Evolutionary conservation across 495 filamentous ascomycete genomes (phyloP).

Genomic region (Beverwykella pulmonaria): DNA sequence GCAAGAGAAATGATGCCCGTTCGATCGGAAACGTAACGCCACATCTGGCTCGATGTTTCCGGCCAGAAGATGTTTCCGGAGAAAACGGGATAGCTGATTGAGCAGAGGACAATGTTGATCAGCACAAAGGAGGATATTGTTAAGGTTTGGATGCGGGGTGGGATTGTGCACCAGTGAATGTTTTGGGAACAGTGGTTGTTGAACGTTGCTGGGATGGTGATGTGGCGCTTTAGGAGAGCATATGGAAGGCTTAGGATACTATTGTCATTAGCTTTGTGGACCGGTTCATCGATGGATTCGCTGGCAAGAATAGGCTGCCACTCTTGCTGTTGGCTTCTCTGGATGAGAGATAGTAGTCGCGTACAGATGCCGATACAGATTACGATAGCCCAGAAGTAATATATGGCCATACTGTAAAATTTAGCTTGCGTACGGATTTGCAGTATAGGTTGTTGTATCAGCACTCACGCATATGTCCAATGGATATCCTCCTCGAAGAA

Average conservation of each 20-base stretch:
- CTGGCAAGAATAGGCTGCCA: background rate
- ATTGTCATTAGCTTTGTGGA: background rate
- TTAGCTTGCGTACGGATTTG: too few species aligned
- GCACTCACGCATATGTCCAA: conserved; percentile 19
- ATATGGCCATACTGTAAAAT: conserved; percentile 7
- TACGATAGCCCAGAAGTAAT: conserved; percentile 25
- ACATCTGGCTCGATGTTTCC: conserved; percentile 10
- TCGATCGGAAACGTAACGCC: conserved; percentile 29
- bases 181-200: conserved; percentile 31
- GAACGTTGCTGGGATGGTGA: conserved; percentile 46
- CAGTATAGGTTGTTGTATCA: background rate
- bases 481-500: conserved; percentile 18
- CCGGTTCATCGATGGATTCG: background rate
- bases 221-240: conserved; percentile 29
- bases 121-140: conserved; percentile 49
- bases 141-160: conserved; percentile 49
- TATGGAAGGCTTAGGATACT: background rate
- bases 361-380: conserved; percentile 15
- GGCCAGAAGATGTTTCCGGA: conserved; percentile 30
- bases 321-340: background rate
- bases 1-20: conserved; percentile 31
- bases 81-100: conserved; percentile 47
- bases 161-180: conserved; percentile 46
- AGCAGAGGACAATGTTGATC: conserved; percentile 47
- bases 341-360: conserved; percentile 13